Conservation (phyloP, 2,329 filamentous ascomycete species). For the Immersiporthe knoxdaviesiana region DNA sequence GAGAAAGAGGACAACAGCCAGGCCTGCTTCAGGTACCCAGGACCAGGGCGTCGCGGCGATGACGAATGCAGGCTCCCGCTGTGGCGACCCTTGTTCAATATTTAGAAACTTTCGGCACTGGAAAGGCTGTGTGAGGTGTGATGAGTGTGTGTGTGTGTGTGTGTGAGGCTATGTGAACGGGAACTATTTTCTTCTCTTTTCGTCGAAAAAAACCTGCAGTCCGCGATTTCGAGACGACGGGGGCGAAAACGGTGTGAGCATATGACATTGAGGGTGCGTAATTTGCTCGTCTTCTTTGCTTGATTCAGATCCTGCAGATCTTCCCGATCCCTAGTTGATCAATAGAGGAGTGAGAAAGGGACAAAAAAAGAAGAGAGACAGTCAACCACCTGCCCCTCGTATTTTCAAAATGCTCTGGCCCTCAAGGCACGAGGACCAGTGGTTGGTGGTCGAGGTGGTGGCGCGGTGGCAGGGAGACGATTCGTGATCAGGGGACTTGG, state of each 20-base stretch:
- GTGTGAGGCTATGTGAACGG: neutral
- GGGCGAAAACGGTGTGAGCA: neutral
- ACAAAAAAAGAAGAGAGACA: neutral
- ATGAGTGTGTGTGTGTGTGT: neutral
- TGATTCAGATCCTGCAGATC: conserved; percentile 11
- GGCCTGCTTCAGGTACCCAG: neutral
- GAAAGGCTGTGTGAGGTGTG: neutral
- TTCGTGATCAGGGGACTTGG: conserved; percentile 11
- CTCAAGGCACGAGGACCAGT: conserved; percentile 12
- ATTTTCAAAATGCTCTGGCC: conserved; percentile 15
- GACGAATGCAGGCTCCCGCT: conserved; percentile 20
- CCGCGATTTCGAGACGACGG: neutral
- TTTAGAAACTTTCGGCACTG: neutral
- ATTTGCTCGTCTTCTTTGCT: neutral
- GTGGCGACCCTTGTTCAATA: neutral
- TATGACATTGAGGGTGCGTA: neutral
- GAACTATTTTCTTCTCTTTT: neutral
- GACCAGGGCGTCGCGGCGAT: conserved; percentile 10
- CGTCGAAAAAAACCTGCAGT: neutral
- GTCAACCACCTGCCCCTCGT: conserved; percentile 20
- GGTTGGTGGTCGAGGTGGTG: conserved; percentile 20
- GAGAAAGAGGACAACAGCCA: neutral
- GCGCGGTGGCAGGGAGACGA: conserved; percentile 16
- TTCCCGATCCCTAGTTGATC: neutral
- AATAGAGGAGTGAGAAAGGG: neutral